Conservation (phyloP, 495 filamentous ascomycete genomes). For the Umbilicaria muhlenbergii region DNA sequence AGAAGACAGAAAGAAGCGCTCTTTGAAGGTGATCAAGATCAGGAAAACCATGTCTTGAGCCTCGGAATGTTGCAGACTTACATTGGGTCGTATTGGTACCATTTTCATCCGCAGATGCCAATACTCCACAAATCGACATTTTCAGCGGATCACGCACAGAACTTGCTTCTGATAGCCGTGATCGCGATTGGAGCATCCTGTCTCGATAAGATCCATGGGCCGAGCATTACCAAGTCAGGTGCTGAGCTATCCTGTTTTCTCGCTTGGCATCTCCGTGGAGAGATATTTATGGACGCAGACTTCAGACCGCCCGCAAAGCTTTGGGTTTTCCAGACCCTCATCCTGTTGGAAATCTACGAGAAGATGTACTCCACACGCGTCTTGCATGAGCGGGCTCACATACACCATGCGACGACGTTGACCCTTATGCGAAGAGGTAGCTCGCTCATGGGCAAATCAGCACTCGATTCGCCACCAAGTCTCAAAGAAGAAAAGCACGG, state of each 20-base stretch:
- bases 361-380: conserved; percentile 90
- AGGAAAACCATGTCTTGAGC: conserved; percentile 65
- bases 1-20: conserved; percentile 63
- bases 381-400: conserved; percentile 89
- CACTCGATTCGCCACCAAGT: conserved; percentile 77
- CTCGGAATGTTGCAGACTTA: conserved; percentile 91
- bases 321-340: conserved; percentile 90
- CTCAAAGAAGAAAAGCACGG: conserved; percentile 47
- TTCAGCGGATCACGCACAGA: conserved; percentile 69
- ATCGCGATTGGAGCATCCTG: conserved; percentile 89
- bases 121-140: conserved; percentile 94
- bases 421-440: conserved; percentile 89
- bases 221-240: conserved; percentile 52
- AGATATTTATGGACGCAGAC: conserved; percentile 79
- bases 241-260: conserved; percentile 73
- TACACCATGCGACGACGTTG: conserved; percentile 91
- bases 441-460: conserved; percentile 79
- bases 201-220: conserved; percentile 65
- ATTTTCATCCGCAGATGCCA: conserved; percentile 88
- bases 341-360: conserved; percentile 86
- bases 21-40: conserved; percentile 59
- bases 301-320: conserved; percentile 90
- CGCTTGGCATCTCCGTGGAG: conserved; percentile 83
- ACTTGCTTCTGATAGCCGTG: conserved; percentile 76
- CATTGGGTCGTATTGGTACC: conserved; percentile 83